Base-by-base conservation (phyloP, 2,329 filamentous ascomycete species). In the Colletotrichum salicis region DNA sequence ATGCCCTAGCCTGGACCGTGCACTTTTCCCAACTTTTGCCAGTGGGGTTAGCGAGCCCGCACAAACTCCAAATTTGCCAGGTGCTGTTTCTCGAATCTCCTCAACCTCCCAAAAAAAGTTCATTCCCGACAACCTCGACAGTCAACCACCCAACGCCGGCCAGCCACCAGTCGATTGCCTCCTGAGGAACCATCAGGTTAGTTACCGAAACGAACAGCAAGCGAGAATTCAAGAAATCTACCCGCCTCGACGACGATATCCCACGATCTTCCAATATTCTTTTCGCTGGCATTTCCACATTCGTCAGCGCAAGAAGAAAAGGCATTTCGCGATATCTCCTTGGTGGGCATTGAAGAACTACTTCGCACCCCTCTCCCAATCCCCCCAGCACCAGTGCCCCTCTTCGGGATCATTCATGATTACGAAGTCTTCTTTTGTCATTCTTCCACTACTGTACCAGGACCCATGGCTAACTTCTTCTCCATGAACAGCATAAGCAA, bases 401-500 rank as follows among this genome's bases (percentile, higher is more conserved):
- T 33, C n/a, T 24, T 4, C 24, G 4, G 22, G 8, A n/a, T 5
- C 29, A 35, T 41, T 57, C 12, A 2, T 3, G 29, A 4, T 15
- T 4, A 56, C 3, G 24, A 15, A 31, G 13, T 15, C 27, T 61
- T 10, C 4, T n/a, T 48, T 48, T n/a, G 19, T 60, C 24, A 10
- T 15, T 41, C 31, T 37, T 52, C 24, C 5, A 51, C 7, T 1
- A 12, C 24, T 15, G 2, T 3, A 6, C 1, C 29, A 31, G 22
- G 45, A 71, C 56, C 24, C 60, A 57, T 52, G 41, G 73, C 76
- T 77, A 75, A 81, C 74, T 11, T 71, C 35, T 74, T 71, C 72
- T 78, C 70, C 70, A 72, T 68, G 77, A 80, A 77, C 85, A 92
- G 89, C 89, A 88, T 89, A 88, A 88, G 92, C 91, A 93, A 94